These are phyloP conservation scores for Lathyrus oleraceus DNA, from an alignment of 306 rosid genomes.

Conservation along the genomic window DNA sequence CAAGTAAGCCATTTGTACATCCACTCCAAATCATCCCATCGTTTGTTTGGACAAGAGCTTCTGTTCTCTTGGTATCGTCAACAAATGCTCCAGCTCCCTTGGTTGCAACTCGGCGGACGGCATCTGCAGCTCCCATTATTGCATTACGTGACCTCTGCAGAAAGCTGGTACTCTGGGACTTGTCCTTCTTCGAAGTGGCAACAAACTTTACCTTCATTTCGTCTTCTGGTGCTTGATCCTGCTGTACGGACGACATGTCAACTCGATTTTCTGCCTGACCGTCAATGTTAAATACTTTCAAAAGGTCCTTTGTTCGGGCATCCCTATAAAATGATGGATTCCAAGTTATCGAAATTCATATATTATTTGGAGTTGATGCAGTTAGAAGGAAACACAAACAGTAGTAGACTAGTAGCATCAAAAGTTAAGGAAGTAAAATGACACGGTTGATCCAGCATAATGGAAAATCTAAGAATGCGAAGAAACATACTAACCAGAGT, in stretches of 20 bases:
- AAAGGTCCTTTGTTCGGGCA: slow-evolving; percentile 86
- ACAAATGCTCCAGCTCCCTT: slow-evolving; percentile 93
- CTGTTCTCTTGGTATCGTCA: slow-evolving; percentile 81
- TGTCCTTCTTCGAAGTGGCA: slow-evolving; percentile 79
- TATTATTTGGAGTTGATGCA: not conserved
- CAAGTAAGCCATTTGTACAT: slow-evolving; percentile 84
- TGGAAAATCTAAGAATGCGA: not conserved
- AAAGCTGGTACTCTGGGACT: slow-evolving; percentile 73
- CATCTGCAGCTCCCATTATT: slow-evolving; percentile 97
- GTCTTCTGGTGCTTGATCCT: slow-evolving; percentile 81
- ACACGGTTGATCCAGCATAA: not conserved
- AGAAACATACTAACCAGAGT: slow-evolving; percentile 57
- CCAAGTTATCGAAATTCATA: slow-evolving; percentile 12
- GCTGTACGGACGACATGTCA: slow-evolving; percentile 72
- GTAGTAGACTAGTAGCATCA: not conserved
- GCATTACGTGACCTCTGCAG: slow-evolving; percentile 91
- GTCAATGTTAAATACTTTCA: slow-evolving; percentile 86
- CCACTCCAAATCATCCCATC: slow-evolving; percentile 99
- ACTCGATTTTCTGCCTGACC: slow-evolving; percentile 88
- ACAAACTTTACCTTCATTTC: slow-evolving; percentile 82
- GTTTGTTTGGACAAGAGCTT: slow-evolving; percentile 64
- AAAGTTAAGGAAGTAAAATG: not conserved
- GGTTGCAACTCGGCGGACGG: slow-evolving; percentile 91
- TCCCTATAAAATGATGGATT: slow-evolving; percentile 61
- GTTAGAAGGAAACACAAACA: slow-evolving; percentile 4